These are phyloP conservation scores for Suillus americanus DNA, from an alignment of 768 basidiomycete species.

Conservation along the genomic window DNA sequence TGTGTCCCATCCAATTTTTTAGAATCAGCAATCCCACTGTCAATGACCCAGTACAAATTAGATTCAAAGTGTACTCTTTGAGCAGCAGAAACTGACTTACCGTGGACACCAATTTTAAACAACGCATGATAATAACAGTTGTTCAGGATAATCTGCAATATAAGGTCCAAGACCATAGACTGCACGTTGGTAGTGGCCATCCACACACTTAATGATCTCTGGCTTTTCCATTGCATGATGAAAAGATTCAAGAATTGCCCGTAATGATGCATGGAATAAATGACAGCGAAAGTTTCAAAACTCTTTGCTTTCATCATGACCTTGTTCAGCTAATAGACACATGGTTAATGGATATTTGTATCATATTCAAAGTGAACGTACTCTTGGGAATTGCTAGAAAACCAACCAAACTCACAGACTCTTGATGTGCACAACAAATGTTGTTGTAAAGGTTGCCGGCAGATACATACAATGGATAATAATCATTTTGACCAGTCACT, in stretches of 20 bases:
- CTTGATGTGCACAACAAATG: conserved; percentile 20
- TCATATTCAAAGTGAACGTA: conserved; percentile 8
- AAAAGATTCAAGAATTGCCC: conserved; percentile 24
- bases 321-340: neutral
- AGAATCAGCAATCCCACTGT: conserved; percentile 24
- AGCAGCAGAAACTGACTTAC: conserved; percentile 11
- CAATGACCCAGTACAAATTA: conserved; percentile 7
- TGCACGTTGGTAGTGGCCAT: conserved; percentile 29
- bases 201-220: conserved; percentile 23
- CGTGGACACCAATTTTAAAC: conserved; percentile 37
- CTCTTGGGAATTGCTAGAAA: conserved; percentile 33
- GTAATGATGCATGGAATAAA: conserved; percentile 31
- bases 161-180: conserved; percentile 38
- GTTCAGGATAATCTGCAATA: conserved; percentile 43
- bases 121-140: conserved; percentile 32
- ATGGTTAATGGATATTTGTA: neutral
- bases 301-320: conserved; percentile 11
- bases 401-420: conserved; percentile 21
- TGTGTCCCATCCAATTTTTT: conserved; percentile 23
- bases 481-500: conserved; percentile 39
- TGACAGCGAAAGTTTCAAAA: conserved; percentile 29
- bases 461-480: conserved; percentile 36
- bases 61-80: conserved; percentile 10
- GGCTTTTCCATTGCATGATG: conserved; percentile 27
- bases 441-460: conserved; percentile 23